A percentile compares a stretch with the other conserved stretches of the same genome.
phyloP scores from a whole-genome alignment of 495 filamentous ascomycete species.

The Talaromyces proteolyticus region DNA sequence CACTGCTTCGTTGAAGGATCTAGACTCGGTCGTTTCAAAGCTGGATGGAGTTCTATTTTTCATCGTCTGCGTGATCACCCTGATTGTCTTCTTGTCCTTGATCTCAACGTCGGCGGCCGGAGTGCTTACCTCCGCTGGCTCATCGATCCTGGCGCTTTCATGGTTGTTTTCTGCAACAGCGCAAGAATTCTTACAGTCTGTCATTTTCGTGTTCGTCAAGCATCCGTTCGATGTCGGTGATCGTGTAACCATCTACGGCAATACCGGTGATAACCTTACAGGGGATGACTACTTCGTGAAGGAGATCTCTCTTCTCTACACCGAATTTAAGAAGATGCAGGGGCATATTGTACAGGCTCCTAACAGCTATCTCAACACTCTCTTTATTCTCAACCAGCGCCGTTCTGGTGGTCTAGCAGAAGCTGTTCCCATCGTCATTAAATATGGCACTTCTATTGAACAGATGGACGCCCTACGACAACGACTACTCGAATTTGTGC shows the following conservation, averaged over 20 bases:
- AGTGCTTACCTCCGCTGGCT: conserved; percentile 83
- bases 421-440: conserved; percentile 75
- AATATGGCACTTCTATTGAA: conserved; percentile 82
- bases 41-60: conserved; percentile 84
- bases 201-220: conserved; percentile 96
- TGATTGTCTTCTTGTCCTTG: conserved; percentile 82
- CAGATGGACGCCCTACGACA: conserved; percentile 81
- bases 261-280: conserved; percentile 66
- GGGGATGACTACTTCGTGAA: conserved; percentile 97
- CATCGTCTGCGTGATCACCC: conserved; percentile 68
- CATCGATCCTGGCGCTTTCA: conserved; percentile 75
- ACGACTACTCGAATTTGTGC: conserved; percentile 80
- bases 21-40: conserved; percentile 92
- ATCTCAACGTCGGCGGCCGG: conserved; percentile 84
- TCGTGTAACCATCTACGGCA: conserved; percentile 86
- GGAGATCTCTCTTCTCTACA: conserved; percentile 89
- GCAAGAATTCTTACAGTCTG: conserved; percentile 86
- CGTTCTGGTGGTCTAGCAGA: conserved; percentile 86
- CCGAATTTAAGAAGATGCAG: conserved; percentile 98
- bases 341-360: conserved; percentile 94
- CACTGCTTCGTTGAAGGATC: conserved; percentile 86
- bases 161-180: conserved; percentile 92
- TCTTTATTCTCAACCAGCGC: conserved; percentile 93
- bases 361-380: conserved; percentile 84
- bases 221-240: conserved; percentile 98